Evolutionary conservation across 1,284 basidiomycete species (phyloP).

Genomic region (Xanthoconium separans): DNA sequence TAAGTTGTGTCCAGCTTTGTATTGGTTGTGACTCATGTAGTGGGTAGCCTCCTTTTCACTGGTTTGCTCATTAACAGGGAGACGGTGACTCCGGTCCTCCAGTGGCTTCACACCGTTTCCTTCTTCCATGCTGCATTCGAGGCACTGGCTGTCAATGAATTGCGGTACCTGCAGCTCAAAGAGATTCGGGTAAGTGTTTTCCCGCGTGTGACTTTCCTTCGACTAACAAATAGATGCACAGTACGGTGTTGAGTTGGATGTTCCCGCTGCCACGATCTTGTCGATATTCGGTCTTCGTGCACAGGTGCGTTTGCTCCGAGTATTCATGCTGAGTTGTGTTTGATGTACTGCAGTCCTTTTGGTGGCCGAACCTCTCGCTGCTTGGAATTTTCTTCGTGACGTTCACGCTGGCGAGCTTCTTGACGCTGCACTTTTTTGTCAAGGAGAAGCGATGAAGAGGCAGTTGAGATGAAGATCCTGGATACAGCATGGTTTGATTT

Average conservation of each 20-base stretch:
- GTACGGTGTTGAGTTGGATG: conserved; percentile 93
- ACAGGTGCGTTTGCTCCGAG: conserved; percentile 46
- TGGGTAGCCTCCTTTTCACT: conserved; percentile 85
- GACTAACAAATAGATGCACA: conserved; percentile 33
- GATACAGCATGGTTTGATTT: neutral
- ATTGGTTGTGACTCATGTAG: neutral
- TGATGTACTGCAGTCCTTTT: conserved; percentile 69
- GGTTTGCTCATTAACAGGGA: conserved; percentile 94
- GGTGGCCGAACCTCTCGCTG: conserved; percentile 90
- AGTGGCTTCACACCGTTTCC: conserved; percentile 87
- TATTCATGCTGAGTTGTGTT: neutral
- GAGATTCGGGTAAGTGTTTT: conserved; percentile 72
- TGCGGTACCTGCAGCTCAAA: conserved; percentile 90
- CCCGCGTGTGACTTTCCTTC: neutral
- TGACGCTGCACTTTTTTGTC: conserved; percentile 84
- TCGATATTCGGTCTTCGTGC: conserved; percentile 88
- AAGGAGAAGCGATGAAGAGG: conserved; percentile 76
- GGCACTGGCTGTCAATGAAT: conserved; percentile 92
- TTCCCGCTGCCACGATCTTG: conserved; percentile 91
- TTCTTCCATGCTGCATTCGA: conserved; percentile 99
- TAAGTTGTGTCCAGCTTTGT: conserved; percentile 42
- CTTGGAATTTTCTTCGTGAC: conserved; percentile 81
- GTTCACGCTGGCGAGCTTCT: conserved; percentile 74
- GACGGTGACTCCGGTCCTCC: conserved; percentile 68
- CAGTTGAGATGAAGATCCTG: conserved; percentile 5